Base-by-base conservation (phyloP, 495 filamentous ascomycete genomes). In the Xeromyces bisporus region DNA sequence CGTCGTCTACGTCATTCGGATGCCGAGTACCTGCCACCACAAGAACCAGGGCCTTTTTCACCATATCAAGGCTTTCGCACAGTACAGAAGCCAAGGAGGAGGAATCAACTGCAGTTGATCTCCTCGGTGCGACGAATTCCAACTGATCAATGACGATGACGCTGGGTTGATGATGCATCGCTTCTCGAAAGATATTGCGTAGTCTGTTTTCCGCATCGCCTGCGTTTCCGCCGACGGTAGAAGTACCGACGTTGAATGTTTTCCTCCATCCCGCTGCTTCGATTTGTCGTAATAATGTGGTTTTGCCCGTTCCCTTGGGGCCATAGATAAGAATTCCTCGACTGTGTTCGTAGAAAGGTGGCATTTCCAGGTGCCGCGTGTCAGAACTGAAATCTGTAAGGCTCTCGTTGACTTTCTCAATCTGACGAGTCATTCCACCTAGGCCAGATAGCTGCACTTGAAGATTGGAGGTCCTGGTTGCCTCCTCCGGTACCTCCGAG, bases 111-210 rank as follows among this genome's bases (percentile, higher is more conserved):
- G 53, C 44, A 3, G 53, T 50, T n/a, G n/a, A n/a, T 34, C 57
- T 50, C 30, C 76, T 83, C 9, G 71, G 70, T 28, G 81, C 77
- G 15, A 93, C 54, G 31, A 62, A 62, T 30, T 93, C 80, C 17
- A 94, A 52, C 34, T 83, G 65, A 47, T 94, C 85, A 23, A 94
- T 76, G 9, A 92, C 56, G 18, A 97, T 65, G 3, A 89, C 66
- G 39, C 82, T 83, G 1, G 89, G 85, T 47, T 85, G 75, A 36
- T 65, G 62, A 4, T 64, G 62, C 28, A 58, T 55, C 7, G 89
- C 87, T 35, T 77, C 71, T 24, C 71, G 65, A 48, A 97, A 93
- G 0, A 67, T 50, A 32, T 71, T 70, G 29, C 73, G 63, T 18
- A 93, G 56, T n/a, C 66, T 61, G 13, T 66, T 42, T 29, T 66